phyloP scores from a whole-genome alignment of 2,329 filamentous ascomycete species.

The Hypoxylon sp. region DNA sequence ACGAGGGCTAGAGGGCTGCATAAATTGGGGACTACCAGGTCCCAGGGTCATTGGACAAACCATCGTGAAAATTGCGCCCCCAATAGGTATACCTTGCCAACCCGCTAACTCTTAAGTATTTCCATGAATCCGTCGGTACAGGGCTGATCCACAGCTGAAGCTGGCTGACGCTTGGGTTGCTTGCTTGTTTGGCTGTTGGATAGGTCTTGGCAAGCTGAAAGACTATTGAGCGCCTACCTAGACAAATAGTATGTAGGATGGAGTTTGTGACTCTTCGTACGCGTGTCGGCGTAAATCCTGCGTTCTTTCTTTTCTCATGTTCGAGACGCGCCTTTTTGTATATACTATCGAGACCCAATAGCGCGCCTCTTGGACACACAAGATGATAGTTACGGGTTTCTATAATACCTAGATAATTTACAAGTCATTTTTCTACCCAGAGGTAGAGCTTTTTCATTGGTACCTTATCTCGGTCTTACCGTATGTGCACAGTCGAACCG shows the following conservation, averaged over 20 bases:
- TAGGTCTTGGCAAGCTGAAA: slow-evolving; percentile 21
- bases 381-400: slow-evolving; percentile 1
- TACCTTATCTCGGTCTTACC: slow-evolving; percentile 8
- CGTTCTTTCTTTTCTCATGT: slow-evolving; percentile 5
- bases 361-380: neutral
- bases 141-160: slow-evolving; percentile 20
- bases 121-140: neutral
- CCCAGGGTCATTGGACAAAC: neutral
- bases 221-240: slow-evolving; percentile 6
- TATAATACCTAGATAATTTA: slow-evolving; percentile 21
- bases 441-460: slow-evolving; percentile 4
- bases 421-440: slow-evolving; percentile 1
- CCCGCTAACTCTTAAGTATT: neutral
- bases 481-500: slow-evolving; percentile 10
- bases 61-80: slow-evolving; percentile 18
- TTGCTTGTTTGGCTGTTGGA: slow-evolving; percentile 1
- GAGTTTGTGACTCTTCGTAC: slow-evolving; percentile 7
- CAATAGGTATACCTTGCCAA: slow-evolving; percentile 2
- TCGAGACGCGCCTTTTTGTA: slow-evolving; percentile 10
- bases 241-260: slow-evolving; percentile 4
- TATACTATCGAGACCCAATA: slow-evolving; percentile 4
- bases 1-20: slow-evolving; percentile 10
- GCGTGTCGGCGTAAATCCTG: slow-evolving; percentile 5
- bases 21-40: slow-evolving; percentile 7
- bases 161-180: neutral